Evolutionary conservation across 2,329 filamentous ascomycete species (phyloP).

Genomic region (Penicillium sp.): DNA sequence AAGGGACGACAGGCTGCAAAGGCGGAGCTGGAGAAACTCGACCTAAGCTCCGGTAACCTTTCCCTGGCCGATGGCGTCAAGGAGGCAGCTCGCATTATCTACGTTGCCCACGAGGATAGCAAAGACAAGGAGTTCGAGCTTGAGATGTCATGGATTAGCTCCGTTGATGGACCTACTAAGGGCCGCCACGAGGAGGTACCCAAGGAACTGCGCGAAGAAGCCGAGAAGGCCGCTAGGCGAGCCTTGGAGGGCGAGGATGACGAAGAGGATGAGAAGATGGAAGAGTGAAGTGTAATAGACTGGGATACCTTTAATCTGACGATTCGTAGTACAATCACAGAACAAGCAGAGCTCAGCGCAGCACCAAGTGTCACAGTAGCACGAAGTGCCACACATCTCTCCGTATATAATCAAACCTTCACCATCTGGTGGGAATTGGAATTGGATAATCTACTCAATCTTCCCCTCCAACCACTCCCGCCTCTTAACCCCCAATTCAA

Average conservation of each 20-base stretch:
- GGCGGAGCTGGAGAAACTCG: slow-evolving; percentile 96
- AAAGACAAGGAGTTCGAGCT: slow-evolving; percentile 99
- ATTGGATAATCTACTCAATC: slow-evolving; percentile 53
- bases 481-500: slow-evolving; percentile 90
- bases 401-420: too few relatives aligned
- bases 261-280: slow-evolving; percentile 84
- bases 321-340: too few relatives aligned
- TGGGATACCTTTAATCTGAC: too few relatives aligned
- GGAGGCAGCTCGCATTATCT: slow-evolving; percentile 96
- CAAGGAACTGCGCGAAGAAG: slow-evolving; percentile 86
- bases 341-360: too few relatives aligned
- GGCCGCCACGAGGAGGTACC: slow-evolving; percentile 93
- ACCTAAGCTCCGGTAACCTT: slow-evolving; percentile 76
- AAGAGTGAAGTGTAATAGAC: slow-evolving; percentile 69
- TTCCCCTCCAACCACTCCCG: slow-evolving; percentile 78
- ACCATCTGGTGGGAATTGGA: too few relatives aligned
- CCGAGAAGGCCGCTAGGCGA: slow-evolving; percentile 89
- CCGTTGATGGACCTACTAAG: slow-evolving; percentile 81
- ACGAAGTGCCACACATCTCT: too few relatives aligned
- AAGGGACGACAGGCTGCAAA: slow-evolving; percentile 97
- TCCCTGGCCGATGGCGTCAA: slow-evolving; percentile 87
- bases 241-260: slow-evolving; percentile 84
- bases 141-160: slow-evolving; percentile 98
- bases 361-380: too few relatives aligned
- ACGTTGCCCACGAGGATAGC: slow-evolving; percentile 96